Conservation (phyloP, 768 basidiomycete species). For the Boletus sp. region DNA sequence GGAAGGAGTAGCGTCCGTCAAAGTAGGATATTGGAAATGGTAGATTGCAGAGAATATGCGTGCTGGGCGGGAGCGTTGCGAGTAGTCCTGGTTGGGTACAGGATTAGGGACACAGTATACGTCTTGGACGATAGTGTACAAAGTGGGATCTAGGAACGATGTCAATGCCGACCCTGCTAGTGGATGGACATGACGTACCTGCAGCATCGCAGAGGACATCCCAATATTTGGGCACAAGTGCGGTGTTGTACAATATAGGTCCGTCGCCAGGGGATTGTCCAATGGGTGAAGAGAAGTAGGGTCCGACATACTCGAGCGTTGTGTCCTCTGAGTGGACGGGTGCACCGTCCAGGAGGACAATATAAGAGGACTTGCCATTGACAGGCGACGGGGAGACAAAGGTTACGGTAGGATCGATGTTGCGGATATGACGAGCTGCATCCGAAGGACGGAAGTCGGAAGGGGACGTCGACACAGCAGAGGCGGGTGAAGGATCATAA, state of each 20-base stretch:
- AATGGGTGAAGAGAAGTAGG: constrained; percentile 30
- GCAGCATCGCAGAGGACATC: constrained; percentile 49
- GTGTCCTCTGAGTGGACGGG: constrained; percentile 53
- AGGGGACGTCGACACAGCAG: constrained; percentile 1
- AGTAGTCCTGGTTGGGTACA: constrained; percentile 17
- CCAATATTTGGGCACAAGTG: constrained; percentile 67
- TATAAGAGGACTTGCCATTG: constrained; percentile 52
- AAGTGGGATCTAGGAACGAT: constrained; percentile 53
- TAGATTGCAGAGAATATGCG: constrained; percentile 57
- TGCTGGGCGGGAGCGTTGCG: constrained; percentile 25
- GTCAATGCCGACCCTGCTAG: neutral
- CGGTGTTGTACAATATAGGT: constrained; percentile 52
- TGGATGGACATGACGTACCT: constrained; percentile 38
- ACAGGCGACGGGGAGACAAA: constrained; percentile 50
- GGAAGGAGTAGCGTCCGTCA: constrained; percentile 7
- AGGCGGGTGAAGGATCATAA: neutral
- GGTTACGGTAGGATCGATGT: constrained; percentile 67
- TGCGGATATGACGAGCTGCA: constrained; percentile 49
- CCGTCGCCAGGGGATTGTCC: constrained; percentile 27
- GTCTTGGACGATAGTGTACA: constrained; percentile 65
- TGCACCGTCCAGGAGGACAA: constrained; percentile 47
- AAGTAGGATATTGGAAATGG: constrained; percentile 45
- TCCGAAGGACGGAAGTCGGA: constrained; percentile 6
- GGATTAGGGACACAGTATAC: constrained; percentile 37
- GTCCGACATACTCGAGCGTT: constrained; percentile 30